These are phyloP conservation scores for Phytophthora sp. DNA, from an alignment of 352 stramenopile species.

Conservation along the genomic window DNA sequence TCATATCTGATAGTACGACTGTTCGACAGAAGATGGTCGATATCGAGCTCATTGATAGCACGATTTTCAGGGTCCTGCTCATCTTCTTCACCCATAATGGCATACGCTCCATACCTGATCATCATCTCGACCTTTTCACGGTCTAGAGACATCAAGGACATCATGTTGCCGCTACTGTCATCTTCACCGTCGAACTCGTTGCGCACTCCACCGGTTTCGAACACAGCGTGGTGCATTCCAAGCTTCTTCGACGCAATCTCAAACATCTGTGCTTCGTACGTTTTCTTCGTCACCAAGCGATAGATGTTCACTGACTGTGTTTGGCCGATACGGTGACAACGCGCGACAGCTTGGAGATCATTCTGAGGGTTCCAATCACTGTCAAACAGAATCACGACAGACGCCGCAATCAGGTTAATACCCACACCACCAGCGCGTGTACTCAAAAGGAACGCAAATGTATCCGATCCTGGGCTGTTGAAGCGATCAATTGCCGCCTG, in stretches of 20 bases:
- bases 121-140: conserved; percentile 99
- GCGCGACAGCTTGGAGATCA: conserved; percentile 97
- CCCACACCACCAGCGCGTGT: conserved; percentile 97
- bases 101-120: conserved; percentile 97
- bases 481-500: conserved; percentile 99
- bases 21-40: conserved; percentile 82
- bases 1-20: conserved; percentile 92
- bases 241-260: conserved; percentile 99
- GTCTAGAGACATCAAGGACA: conserved; percentile 93
- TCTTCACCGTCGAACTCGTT: conserved; percentile 96
- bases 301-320: conserved; percentile 99
- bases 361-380: conserved; percentile 99
- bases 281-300: conserved; percentile 98
- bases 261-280: conserved; percentile 99
- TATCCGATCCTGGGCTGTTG: conserved; percentile 93
- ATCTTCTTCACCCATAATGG: conserved; percentile 97
- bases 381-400: conserved; percentile 91
- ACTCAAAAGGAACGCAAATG: conserved; percentile 97
- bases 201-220: conserved; percentile 93
- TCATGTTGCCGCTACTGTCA: conserved; percentile 91
- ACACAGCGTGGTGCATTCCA: conserved; percentile 98
- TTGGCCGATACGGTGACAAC: conserved; percentile 99
- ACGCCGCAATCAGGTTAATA: conserved; percentile 95
- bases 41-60: conserved; percentile 91
- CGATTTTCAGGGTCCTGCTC: conserved; percentile 91